These are phyloP conservation scores for Lojkania enalia DNA, from an alignment of 2,329 filamentous ascomycete genomes.

Conservation along the genomic window DNA sequence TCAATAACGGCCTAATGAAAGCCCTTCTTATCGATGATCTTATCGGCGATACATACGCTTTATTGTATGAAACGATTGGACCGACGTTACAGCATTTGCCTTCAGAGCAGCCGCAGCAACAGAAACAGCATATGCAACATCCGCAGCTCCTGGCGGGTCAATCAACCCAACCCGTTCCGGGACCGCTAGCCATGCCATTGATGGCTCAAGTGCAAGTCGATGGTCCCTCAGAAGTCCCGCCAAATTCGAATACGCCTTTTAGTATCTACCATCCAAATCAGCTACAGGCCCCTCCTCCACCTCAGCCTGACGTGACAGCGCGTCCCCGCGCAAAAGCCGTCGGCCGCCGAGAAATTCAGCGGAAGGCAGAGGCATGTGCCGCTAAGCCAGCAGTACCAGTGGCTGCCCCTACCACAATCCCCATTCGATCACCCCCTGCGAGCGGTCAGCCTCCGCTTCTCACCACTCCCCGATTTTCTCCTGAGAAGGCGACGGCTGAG, in stretches of 20 bases:
- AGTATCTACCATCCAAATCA: slow-evolving; percentile 32
- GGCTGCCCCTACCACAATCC: slow-evolving; percentile 30
- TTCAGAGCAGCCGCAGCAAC: slow-evolving; percentile 45
- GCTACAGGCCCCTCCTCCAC: slow-evolving; percentile 20
- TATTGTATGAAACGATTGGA: slow-evolving; percentile 70
- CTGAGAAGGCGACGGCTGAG: slow-evolving; percentile 20
- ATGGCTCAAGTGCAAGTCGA: slow-evolving; percentile 40
- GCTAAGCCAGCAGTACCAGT: slow-evolving; percentile 44
- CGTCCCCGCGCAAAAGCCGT: slow-evolving; percentile 58
- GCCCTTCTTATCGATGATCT: slow-evolving; percentile 84
- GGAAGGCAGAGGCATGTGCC: slow-evolving; percentile 61
- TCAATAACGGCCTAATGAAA: slow-evolving; percentile 89
- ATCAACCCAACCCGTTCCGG: slow-evolving; percentile 1
- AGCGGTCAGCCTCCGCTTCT: slow-evolving; percentile 18
- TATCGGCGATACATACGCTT: slow-evolving; percentile 86
- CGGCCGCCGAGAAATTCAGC: slow-evolving; percentile 61
- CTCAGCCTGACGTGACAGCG: slow-evolving; percentile 24
- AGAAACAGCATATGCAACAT: slow-evolving; percentile 18
- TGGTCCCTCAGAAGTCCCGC: slow-evolving; percentile 20
- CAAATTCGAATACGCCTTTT: slow-evolving; percentile 24
- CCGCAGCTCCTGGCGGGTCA: background rate
- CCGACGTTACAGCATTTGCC: slow-evolving; percentile 57
- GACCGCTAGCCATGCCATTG: slow-evolving; percentile 33
- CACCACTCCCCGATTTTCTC: slow-evolving; percentile 18
- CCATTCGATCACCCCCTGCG: slow-evolving; percentile 38